Base-by-base conservation (phyloP, 441 rosid genomes). In the Adansonia grandidieri region DNA sequence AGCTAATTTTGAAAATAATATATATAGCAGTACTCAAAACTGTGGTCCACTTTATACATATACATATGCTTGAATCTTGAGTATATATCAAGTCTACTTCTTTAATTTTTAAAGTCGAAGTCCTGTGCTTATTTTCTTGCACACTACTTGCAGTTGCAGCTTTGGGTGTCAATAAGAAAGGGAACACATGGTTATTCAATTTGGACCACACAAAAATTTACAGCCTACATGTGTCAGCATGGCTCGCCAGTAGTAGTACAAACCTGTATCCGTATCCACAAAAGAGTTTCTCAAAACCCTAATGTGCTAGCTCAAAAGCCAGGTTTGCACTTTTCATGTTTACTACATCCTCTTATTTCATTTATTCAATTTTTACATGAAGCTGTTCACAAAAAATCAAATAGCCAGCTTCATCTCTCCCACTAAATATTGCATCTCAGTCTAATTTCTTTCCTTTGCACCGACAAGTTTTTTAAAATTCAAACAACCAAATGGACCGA, bases 61-160 rank as follows among this genome's bases (percentile, higher is more conserved):
- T 11, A 24, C 4, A 62, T n/a, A 62, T 13, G 19, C 42, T 28
- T 63, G n/a, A 63, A 63, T 63, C 68, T 14, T 63, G 67, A 5
- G 45, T 11, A 63, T n/a, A 63, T 13, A 28, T 63, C 68, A 14
- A 63, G 68, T 63, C 68, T 11, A 14, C 17, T 42, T 42, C 45
- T 42, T 42, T 42, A 42, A 42, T 4, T 6, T 45, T 45, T 45
- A 6, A 45, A 56, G 60, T 56, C 60, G n/a, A 6, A 62, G 17
- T 63, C 53, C 51, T 19, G 53, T 19, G 71, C 51, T 66, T 28
- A 66, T 66, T n/a, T 66, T 17, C 70, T 65, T 37, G 50, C 70
- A 14, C n/a, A 65, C 70, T 40, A 65, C n/a, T 32, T 66, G 53
- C 71, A 42, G 32, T 66, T 44, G 71, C 53, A 66, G 71, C 71